Evolutionary conservation across 495 filamentous ascomycete species (phyloP), one percentile per base, ranked within the genome.

Genomic region (Penicillium tannophilum): DNA sequence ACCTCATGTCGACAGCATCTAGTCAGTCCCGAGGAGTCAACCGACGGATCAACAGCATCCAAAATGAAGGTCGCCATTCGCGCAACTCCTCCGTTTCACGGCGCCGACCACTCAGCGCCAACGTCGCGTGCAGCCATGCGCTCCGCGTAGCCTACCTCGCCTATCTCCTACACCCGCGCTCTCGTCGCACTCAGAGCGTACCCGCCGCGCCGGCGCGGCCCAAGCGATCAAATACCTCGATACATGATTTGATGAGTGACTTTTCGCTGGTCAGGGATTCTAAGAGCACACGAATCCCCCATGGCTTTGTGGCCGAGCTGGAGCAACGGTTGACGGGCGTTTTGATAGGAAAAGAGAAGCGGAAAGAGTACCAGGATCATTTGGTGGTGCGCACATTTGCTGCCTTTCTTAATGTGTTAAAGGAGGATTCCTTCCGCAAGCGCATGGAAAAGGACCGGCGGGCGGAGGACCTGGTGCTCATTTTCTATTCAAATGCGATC

Each of bases 401-500:
- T 61, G 89, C 80, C 52, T 93, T 89, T 72, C 82, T 91, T 64
- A 91, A 91, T 58, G 83, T 85, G 28, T 81, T 93, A 65, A 91
- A 86, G 56, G 85, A 89, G 52, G 84, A 85, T 44, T 82, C 82
- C 28, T 91, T 89, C 64, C 84, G 85, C 54, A 89, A 88, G 67
- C 79, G 82, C 52, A 89, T 97, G 80, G 92, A 97, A 63, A 96
- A 97, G 75, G 94, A 97, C 69, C 84, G 95, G 52, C 86, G 92
- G 65, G 87, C 96, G 20, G 95, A 99, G 72, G 92, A 96, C 64
- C 75, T 93, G 31, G 82, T 93, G 36, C 79, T 93, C 41, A 98
- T 88, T 64, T 98, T 88, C 77, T 97, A 86, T 82, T 97, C 84
- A 61, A 93, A 88, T 77, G 95, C 88, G 61, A 92, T 90, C 33